Evolutionary conservation across 2,329 filamentous ascomycete species (phyloP).

Genomic region (Aspergillus niger): DNA sequence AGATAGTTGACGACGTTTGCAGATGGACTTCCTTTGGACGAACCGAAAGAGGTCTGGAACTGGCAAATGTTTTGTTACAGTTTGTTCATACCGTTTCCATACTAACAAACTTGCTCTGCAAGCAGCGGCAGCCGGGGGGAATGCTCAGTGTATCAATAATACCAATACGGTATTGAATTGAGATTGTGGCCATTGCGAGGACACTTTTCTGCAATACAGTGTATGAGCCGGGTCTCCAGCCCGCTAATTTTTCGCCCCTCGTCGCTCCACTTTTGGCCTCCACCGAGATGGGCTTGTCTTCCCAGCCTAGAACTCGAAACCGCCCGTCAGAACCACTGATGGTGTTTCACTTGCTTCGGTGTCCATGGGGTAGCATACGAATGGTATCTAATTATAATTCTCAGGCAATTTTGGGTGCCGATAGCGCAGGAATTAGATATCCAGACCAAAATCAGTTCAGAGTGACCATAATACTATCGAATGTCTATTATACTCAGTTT

Average conservation of each 20-base stretch:
- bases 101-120: not conserved
- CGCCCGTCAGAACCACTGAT: constrained; percentile 17
- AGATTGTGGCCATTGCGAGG: not conserved
- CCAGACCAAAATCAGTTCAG: not conserved
- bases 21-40: not conserved
- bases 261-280: constrained; percentile 8
- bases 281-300: constrained; percentile 3
- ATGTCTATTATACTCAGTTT: no score
- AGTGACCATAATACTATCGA: no score
- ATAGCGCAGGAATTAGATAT: not conserved
- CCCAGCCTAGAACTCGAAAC: constrained; percentile 22
- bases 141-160: not conserved
- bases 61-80: not conserved
- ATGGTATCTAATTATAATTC: constrained; percentile 3
- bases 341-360: constrained; percentile 19
- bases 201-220: not conserved
- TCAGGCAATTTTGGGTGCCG: not conserved
- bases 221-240: not conserved
- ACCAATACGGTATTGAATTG: not conserved
- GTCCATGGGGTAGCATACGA: not conserved
- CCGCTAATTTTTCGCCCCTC: constrained; percentile 1
- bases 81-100: not conserved
- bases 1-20: not conserved
- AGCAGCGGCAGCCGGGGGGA: not conserved
- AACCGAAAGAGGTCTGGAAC: not conserved